These are phyloP conservation scores for Syncephalastrum racemosum DNA, from an alignment of 371 early-diverging fungal species.

Conservation along the genomic window DNA sequence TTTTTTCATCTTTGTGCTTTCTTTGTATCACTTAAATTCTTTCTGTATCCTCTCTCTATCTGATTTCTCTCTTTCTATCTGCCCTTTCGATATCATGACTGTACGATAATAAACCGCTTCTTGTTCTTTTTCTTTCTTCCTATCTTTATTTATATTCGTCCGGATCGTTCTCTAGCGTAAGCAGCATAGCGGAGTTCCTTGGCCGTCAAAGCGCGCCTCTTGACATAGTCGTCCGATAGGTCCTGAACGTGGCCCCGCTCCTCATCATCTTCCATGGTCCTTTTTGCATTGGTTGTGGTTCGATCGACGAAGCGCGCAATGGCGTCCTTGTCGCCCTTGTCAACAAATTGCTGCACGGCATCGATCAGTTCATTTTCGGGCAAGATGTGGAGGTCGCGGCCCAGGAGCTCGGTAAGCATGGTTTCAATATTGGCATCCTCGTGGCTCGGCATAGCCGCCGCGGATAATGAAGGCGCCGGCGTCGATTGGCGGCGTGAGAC, in stretches of 20 bases:
- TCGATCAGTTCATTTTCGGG: slow-evolving; percentile 81
- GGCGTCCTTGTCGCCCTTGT: slow-evolving; percentile 88
- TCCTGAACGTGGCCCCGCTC: slow-evolving; percentile 9
- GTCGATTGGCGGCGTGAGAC: neutral
- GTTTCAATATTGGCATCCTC: slow-evolving; percentile 75
- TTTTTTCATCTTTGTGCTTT: no score
- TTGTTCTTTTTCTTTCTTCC: neutral
- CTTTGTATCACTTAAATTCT: no score
- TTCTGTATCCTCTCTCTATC: neutral
- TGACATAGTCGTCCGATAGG: slow-evolving; percentile 21
- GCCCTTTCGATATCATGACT: neutral
- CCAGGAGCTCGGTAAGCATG: slow-evolving; percentile 72
- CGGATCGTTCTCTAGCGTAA: slow-evolving; percentile 17
- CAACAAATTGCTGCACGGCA: slow-evolving; percentile 78
- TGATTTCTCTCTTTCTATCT: neutral
- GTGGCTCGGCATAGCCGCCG: slow-evolving; percentile 53
- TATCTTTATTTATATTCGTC: neutral
- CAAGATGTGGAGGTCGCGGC: slow-evolving; percentile 66
- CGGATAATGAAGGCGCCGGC: neutral
- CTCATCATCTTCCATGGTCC: slow-evolving; percentile 3
- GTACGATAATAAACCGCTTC: neutral
- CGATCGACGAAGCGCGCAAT: slow-evolving; percentile 55
- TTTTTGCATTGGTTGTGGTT: slow-evolving; percentile 18
- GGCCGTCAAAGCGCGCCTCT: slow-evolving; percentile 15
- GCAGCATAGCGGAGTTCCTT: slow-evolving; percentile 15